These are phyloP conservation scores for Tulasnella sp. DNA, from an alignment of 768 basidiomycete genomes.

Conservation along the genomic window DNA sequence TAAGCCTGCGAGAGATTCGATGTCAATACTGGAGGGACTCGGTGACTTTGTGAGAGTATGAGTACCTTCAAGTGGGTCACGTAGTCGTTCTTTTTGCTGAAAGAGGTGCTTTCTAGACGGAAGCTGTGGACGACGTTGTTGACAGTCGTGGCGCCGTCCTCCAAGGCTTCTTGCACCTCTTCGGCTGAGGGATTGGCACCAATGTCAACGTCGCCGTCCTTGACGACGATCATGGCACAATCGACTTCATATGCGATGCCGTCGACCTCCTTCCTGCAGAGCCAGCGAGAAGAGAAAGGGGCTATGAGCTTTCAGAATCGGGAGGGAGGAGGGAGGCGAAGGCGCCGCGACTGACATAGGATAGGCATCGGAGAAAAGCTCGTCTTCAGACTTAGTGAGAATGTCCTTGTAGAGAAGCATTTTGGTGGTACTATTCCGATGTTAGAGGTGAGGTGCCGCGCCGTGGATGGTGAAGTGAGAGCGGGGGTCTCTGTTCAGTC, in stretches of 20 bases:
- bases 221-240: conserved; percentile 69
- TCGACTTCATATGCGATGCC: conserved; percentile 86
- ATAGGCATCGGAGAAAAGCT: conserved; percentile 96
- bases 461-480: not conserved
- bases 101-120: conserved; percentile 77
- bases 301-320: no score
- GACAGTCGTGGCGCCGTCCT: conserved; percentile 70
- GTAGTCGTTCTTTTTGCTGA: conserved; percentile 95
- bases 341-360: no score
- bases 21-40: not conserved
- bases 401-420: conserved; percentile 81
- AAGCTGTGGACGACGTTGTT: conserved; percentile 94
- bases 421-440: conserved; percentile 38
- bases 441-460: no score
- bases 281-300: conserved; percentile 9
- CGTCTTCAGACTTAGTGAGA: conserved; percentile 76
- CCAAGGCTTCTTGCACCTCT: conserved; percentile 78
- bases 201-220: conserved; percentile 85
- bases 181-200: conserved; percentile 95
- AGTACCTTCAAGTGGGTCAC: conserved; percentile 78
- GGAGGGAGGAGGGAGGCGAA: no score
- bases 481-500: not conserved
- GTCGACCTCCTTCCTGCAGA: conserved; percentile 70
- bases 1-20: conserved; percentile 60
- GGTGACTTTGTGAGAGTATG: not conserved